These are phyloP conservation scores for Phanerodontia chrysosporium DNA, from an alignment of 768 basidiomycete genomes.

Conservation along the genomic window DNA sequence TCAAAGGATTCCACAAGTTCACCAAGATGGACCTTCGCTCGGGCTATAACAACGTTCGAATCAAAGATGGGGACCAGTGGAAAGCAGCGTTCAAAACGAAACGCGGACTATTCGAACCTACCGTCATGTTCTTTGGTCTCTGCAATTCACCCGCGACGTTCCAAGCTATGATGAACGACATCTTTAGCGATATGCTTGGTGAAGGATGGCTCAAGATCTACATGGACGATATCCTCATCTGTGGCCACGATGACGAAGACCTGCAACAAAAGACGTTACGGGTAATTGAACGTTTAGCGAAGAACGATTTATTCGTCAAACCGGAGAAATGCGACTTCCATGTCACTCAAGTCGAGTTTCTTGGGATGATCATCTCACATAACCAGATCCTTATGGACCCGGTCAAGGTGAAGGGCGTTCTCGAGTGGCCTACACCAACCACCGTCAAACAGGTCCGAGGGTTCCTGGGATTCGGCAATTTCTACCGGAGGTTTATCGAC, in stretches of 20 bases:
- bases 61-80: slow-evolving; percentile 37
- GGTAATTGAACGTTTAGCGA: slow-evolving; percentile 20
- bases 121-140: slow-evolving; percentile 36
- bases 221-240: slow-evolving; percentile 33
- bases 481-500: slow-evolving; percentile 26
- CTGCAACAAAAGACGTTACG: slow-evolving; percentile 16
- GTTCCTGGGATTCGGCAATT: slow-evolving; percentile 29
- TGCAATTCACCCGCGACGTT: slow-evolving; percentile 36
- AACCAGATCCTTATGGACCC: slow-evolving; percentile 27
- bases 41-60: slow-evolving; percentile 30
- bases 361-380: slow-evolving; percentile 25
- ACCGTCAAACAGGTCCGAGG: slow-evolving; percentile 17
- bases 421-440: slow-evolving; percentile 26
- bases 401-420: slow-evolving; percentile 25
- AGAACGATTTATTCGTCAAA: slow-evolving; percentile 30
- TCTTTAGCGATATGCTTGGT: slow-evolving; percentile 27
- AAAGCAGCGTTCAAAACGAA: slow-evolving; percentile 36
- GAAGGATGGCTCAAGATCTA: slow-evolving; percentile 35
- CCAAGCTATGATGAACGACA: slow-evolving; percentile 26
- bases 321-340: slow-evolving; percentile 35
- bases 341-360: slow-evolving; percentile 22
- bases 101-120: slow-evolving; percentile 34
- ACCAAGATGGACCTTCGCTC: slow-evolving; percentile 28
- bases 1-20: slow-evolving; percentile 16
- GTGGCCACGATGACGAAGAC: slow-evolving; percentile 22